Conservation (phyloP, 495 filamentous ascomycete species). For the Penicillium argentinense region DNA sequence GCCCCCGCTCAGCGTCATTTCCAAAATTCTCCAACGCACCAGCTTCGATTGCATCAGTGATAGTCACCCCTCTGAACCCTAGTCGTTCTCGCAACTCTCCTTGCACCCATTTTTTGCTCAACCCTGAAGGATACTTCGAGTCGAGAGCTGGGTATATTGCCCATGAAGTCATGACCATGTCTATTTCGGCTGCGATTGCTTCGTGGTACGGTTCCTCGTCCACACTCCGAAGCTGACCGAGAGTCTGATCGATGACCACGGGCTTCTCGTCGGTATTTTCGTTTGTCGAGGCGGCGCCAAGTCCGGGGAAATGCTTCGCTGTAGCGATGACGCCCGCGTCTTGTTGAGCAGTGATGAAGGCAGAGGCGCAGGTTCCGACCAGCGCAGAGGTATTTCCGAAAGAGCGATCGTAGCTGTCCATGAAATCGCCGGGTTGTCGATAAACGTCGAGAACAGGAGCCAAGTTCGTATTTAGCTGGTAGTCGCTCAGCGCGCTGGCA, state of each 20-base stretch:
- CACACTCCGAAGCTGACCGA: conserved; percentile 21
- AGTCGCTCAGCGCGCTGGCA: conserved; percentile 17
- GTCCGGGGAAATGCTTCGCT: conserved; percentile 35
- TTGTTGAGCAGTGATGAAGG: conserved; percentile 33
- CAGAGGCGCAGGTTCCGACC: conserved; percentile 22
- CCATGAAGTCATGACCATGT: conserved; percentile 40
- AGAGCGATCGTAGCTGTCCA: conserved; percentile 28
- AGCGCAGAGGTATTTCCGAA: conserved; percentile 26
- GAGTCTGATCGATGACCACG: conserved; percentile 27
- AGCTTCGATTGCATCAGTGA: conserved; percentile 39
- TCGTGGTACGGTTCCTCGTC: conserved; percentile 27
- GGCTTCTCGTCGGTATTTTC: conserved; percentile 33
- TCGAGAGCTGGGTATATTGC: conserved; percentile 35
- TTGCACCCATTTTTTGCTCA: conserved; percentile 31
- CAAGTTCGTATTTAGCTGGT: conserved; percentile 30
- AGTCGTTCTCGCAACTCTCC: conserved; percentile 29
- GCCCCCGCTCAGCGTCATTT: conserved; percentile 16
- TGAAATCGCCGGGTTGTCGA: conserved; percentile 29
- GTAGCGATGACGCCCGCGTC: conserved; percentile 32
- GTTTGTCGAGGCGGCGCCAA: conserved; percentile 21
- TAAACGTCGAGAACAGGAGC: conserved; percentile 35
- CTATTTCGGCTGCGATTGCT: conserved; percentile 29
- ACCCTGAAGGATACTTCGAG: conserved; percentile 25
- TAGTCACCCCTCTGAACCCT: conserved; percentile 32
- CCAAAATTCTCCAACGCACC: conserved; percentile 31